phyloP scores from a whole-genome alignment of 768 basidiomycete genomes.

The Coprinellus aureogranulatus region DNA sequence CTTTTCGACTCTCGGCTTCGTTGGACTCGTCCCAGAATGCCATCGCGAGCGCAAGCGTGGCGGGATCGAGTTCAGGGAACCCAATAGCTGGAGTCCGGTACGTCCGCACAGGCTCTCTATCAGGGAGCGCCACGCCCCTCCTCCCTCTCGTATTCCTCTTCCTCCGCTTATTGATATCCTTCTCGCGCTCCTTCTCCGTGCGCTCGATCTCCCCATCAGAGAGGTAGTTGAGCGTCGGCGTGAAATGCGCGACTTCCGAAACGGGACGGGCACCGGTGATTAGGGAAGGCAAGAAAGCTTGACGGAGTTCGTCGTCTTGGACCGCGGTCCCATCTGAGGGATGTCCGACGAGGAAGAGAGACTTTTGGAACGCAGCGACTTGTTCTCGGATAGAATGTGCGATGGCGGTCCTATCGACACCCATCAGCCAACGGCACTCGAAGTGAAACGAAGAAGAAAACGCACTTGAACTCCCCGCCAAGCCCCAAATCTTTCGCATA shows the following conservation, averaged over 20 bases:
- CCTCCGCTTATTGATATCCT: constrained; percentile 82
- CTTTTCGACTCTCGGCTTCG: constrained; percentile 77
- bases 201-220: constrained; percentile 86
- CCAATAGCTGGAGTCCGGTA: constrained; percentile 87
- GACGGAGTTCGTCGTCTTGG: constrained; percentile 87
- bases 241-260: constrained; percentile 77
- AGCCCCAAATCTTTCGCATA: constrained; percentile 87
- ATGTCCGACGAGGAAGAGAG: constrained; percentile 86
- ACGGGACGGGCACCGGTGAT: constrained; percentile 66
- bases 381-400: constrained; percentile 96
- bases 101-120: constrained; percentile 89
- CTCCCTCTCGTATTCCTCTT: constrained; percentile 82
- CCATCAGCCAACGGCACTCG: background rate
- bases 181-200: constrained; percentile 90
- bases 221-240: constrained; percentile 86
- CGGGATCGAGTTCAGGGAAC: constrained; percentile 75
- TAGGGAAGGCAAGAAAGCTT: constrained; percentile 84
- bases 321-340: constrained; percentile 75
- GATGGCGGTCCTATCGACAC: constrained; percentile 78
- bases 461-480: constrained; percentile 88
- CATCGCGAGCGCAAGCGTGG: constrained; percentile 66
- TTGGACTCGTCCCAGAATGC: constrained; percentile 65
- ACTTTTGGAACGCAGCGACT: constrained; percentile 87
- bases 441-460: constrained; percentile 6
- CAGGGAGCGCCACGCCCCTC: constrained; percentile 80